These are phyloP conservation scores for Pseudofabraea citricarpa DNA, from an alignment of 2,329 filamentous ascomycete species.

Conservation along the genomic window DNA sequence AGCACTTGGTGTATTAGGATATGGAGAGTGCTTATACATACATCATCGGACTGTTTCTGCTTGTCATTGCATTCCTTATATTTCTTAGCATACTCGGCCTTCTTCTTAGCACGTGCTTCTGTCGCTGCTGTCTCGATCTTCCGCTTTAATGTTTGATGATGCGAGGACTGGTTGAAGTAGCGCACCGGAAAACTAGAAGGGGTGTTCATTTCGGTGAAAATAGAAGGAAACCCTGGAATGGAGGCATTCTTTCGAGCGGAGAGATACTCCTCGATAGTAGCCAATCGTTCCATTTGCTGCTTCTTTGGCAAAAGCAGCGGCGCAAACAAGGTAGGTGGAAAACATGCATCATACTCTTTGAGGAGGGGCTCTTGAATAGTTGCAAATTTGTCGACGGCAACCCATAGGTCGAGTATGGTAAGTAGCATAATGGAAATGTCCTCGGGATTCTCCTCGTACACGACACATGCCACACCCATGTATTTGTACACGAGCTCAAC, in stretches of 20 bases:
- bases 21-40: too few relatives aligned
- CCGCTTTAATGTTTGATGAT: constrained; percentile 31
- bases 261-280: constrained; percentile 40
- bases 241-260: constrained; percentile 21
- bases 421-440: constrained; percentile 50
- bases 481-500: constrained; percentile 30
- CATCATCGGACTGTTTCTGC: constrained; percentile 1
- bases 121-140: constrained; percentile 36
- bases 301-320: constrained; percentile 39
- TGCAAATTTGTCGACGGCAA: constrained; percentile 47
- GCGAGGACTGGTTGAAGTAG: constrained; percentile 40
- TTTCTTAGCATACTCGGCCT: constrained; percentile 26
- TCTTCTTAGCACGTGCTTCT: constrained; percentile 24
- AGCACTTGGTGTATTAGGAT: too few relatives aligned
- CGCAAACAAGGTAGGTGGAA: constrained; percentile 35
- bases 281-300: constrained; percentile 41
- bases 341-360: constrained; percentile 38
- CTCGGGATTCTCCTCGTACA: constrained; percentile 39
- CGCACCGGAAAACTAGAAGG: constrained; percentile 38
- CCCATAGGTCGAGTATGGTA: constrained; percentile 53
- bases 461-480: constrained; percentile 14
- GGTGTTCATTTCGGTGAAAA: constrained; percentile 34
- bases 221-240: constrained; percentile 15
- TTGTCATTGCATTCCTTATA: constrained; percentile 21
- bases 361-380: constrained; percentile 35